Conservation (phyloP, 257 asterid genomes). For the Haberlea rhodopensis region DNA sequence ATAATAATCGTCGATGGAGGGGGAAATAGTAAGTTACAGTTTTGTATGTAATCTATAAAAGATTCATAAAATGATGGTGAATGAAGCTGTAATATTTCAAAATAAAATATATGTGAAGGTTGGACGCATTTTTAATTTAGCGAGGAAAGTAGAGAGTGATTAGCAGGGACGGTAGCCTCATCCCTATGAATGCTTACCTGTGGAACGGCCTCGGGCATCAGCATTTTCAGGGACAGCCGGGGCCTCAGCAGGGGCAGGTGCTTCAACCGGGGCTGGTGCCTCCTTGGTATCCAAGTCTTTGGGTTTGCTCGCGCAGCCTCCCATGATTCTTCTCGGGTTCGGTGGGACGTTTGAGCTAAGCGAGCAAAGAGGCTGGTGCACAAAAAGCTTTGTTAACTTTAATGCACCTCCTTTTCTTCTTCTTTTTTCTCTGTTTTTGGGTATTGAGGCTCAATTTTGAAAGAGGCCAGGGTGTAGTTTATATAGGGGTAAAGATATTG, state of each 20-base stretch:
- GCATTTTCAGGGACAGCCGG: slow-evolving; percentile 32
- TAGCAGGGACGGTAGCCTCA: no score
- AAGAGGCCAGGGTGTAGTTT: slow-evolving; percentile 14
- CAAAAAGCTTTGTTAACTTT: neutral
- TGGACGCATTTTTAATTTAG: no score
- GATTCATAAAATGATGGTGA: no score
- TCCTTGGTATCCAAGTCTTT: slow-evolving; percentile 49
- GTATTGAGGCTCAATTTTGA: slow-evolving; percentile 30
- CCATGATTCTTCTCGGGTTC: slow-evolving; percentile 46
- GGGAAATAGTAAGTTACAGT: no score
- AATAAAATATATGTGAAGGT: no score
- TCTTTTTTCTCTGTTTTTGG: neutral
- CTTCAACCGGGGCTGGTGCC: slow-evolving; percentile 38
- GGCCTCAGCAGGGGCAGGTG: slow-evolving; percentile 34
- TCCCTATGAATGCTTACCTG: slow-evolving; percentile 33
- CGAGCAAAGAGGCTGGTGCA: slow-evolving; percentile 38
- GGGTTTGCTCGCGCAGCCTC: slow-evolving; percentile 93
- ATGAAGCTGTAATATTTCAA: no score
- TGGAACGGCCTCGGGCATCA: slow-evolving; percentile 31
- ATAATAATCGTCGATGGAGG: no score
- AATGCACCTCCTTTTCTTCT: neutral
- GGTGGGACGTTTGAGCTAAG: slow-evolving; percentile 25
- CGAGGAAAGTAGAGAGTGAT: no score
- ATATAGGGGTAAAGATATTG: slow-evolving; percentile 34
- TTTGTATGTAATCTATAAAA: no score